Conservation (phyloP, 1,139 yeast genomes). For the Magnusiomyces fungicola region DNA sequence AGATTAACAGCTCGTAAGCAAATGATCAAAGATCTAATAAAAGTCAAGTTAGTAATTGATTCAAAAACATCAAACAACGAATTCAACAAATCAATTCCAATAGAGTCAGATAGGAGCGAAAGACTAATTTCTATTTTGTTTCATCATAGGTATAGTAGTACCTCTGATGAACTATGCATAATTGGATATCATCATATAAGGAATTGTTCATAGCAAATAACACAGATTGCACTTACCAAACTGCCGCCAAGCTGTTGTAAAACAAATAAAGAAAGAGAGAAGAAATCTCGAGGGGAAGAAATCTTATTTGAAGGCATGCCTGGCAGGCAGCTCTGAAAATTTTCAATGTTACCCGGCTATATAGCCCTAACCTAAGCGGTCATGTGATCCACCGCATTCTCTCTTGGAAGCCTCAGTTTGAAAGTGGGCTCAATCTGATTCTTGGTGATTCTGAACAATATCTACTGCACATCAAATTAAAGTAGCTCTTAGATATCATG, state of each 20-base stretch:
- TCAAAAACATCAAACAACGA: not conserved
- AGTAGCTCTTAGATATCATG: not conserved
- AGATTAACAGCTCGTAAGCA: no score
- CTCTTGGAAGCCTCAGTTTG: not conserved
- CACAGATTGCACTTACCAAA: not conserved
- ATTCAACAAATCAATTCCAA: not conserved
- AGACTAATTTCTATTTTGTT: constrained; percentile 15
- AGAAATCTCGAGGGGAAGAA: not conserved
- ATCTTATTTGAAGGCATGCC: no score
- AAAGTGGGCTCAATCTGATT: no score
- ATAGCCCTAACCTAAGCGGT: not conserved
- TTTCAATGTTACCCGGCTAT: not conserved
- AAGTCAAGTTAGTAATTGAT: not conserved
- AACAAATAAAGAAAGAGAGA: not conserved
- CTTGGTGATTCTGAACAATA: no score
- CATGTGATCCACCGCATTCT: not conserved
- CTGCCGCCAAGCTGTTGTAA: not conserved
- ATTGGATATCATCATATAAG: constrained; percentile 13
- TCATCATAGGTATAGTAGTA: constrained; percentile 14
- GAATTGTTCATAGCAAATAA: not conserved
- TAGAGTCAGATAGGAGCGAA: constrained; percentile 17
- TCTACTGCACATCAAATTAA: no score
- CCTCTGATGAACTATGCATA: constrained; percentile 18
- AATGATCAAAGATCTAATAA: not conserved
- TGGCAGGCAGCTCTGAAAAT: no score